phyloP scores from a whole-genome alignment of 352 stramenopile species.

The Globisporangium okanoganense region DNA sequence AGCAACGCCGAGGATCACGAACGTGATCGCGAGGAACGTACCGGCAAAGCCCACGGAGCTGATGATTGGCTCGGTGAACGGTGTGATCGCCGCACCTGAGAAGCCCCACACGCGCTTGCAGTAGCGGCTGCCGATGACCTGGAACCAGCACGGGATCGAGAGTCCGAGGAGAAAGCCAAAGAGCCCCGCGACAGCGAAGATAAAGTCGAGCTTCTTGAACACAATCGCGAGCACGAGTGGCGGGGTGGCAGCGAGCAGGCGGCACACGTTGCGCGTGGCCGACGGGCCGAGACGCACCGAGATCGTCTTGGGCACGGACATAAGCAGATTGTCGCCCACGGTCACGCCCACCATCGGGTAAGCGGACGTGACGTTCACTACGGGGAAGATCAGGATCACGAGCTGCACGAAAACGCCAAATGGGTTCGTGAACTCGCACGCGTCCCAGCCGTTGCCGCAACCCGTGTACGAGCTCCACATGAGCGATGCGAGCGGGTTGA shows the following conservation, averaged over 20 bases:
- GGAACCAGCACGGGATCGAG: slow-evolving; percentile 82
- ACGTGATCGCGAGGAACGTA: slow-evolving; percentile 59
- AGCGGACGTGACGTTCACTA: slow-evolving; percentile 81
- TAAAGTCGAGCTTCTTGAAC: slow-evolving; percentile 88
- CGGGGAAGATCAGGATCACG: slow-evolving; percentile 77
- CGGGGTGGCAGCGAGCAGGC: slow-evolving; percentile 56
- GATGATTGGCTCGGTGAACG: slow-evolving; percentile 59
- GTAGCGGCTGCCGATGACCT: slow-evolving; percentile 78
- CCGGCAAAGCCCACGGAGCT: slow-evolving; percentile 63
- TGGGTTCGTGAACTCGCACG: slow-evolving; percentile 41
- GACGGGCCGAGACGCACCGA: slow-evolving; percentile 42
- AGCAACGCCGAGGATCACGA: slow-evolving; percentile 61
- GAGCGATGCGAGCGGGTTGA: slow-evolving; percentile 73
- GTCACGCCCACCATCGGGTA: slow-evolving; percentile 85
- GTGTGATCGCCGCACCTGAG: slow-evolving; percentile 59
- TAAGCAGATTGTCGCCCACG: slow-evolving; percentile 83
- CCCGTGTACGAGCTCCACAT: slow-evolving; percentile 82
- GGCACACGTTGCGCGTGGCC: slow-evolving; percentile 49
- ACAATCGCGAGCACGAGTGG: slow-evolving; percentile 71
- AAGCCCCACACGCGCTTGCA: slow-evolving; percentile 72
- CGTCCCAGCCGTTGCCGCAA: slow-evolving; percentile 74
- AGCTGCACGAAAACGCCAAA: slow-evolving; percentile 66
- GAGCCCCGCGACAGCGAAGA: slow-evolving; percentile 72
- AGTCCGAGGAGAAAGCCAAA: slow-evolving; percentile 78
- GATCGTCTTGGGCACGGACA: slow-evolving; percentile 70